Base-by-base conservation (phyloP, 1,139 yeast species). In the Zygotorulaspora mrakii region DNA sequence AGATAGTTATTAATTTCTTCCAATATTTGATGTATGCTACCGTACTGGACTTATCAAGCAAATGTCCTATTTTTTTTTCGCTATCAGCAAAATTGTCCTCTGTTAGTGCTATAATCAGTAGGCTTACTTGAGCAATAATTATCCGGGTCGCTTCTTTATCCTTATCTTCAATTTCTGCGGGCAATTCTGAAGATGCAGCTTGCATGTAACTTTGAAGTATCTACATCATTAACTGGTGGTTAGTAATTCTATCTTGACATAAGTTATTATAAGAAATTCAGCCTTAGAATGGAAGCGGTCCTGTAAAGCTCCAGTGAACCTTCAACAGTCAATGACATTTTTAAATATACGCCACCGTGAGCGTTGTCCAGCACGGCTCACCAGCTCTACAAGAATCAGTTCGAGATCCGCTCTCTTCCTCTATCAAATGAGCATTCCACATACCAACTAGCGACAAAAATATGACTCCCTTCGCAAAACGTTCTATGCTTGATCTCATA, bases 61-160 rank as follows among this genome's bases (percentile, higher is more conserved):
- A 31, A 33, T 39, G 46, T 26, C 43, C 32, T 25, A 59, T 53
- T 29, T 51, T 49, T 17, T 38, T 42, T 35, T 52, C 49, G 21
- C 46, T 35, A n/a, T 41, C 39, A 14, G 25, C 31, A 36, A 46
- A 55, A 37, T 52, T 56, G 11, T 43, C 41, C 18, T 47, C 42
- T 23, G 48, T 43, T 18, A 55, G 37, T 20, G 50, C 38, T 23
- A 54, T 50, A 31, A 57, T 43, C 32, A 53, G 42, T 39, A 57
- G 45, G 39, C 55, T 56, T 27, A 55, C 47, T 23, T 57, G 61
- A 17, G 61, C 46, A 31, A 49, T 43, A 20, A 49, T 39, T 28
- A 53, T 55, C 31, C 53, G 58, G 22, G 48, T 49, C 30, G 55
- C 56, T 45, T 52, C 52, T 31, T 47, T 52, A 32, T 46, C 53